A percentile compares a stretch with the other conserved stretches of the same genome.
Evolutionary conservation across 1,139 yeast species (phyloP).

Genomic region (Yamadazyma jaroonii): DNA sequence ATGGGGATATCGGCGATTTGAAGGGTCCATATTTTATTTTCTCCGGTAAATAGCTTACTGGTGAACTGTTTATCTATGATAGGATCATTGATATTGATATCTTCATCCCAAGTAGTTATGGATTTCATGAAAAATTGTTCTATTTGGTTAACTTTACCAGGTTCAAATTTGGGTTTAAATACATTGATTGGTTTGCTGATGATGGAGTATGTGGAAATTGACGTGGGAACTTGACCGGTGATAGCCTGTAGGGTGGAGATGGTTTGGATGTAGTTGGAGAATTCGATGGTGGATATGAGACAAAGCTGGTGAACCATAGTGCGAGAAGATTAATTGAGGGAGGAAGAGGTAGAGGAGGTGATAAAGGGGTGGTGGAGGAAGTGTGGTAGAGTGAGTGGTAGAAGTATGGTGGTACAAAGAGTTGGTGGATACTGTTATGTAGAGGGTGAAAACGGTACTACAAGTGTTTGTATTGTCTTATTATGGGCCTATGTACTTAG

Average conservation of each 20-base stretch:
- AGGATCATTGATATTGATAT: conserved; percentile 14
- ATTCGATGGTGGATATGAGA: conserved; percentile 42
- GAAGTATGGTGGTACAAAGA: too few relatives aligned
- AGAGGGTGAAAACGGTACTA: too few relatives aligned
- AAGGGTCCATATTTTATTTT: conserved; percentile 54
- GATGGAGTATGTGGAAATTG: conserved; percentile 42
- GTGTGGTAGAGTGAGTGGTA: too few relatives aligned
- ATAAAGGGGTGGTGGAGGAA: too few relatives aligned
- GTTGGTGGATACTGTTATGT: too few relatives aligned
- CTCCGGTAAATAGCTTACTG: conserved; percentile 12
- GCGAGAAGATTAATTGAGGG: too few relatives aligned
- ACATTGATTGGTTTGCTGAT: conserved; percentile 41
- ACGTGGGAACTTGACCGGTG: conserved; percentile 42
- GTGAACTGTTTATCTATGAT: conserved; percentile 12
- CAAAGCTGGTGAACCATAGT: conserved; percentile 45
- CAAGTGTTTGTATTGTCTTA: too few relatives aligned
- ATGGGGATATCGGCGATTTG: conserved; percentile 81
- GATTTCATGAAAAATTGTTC: conserved; percentile 48
- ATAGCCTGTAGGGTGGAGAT: conserved; percentile 44
- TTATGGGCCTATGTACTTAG: too few relatives aligned
- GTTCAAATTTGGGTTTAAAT: conserved; percentile 47
- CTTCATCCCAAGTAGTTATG: conserved; percentile 40
- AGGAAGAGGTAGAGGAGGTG: too few relatives aligned
- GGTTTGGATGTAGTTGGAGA: conserved; percentile 40
- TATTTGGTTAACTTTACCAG: conserved; percentile 50